phyloP scores from a whole-genome alignment of 345 rosid genomes.

The Eucalyptus tenuipes region DNA sequence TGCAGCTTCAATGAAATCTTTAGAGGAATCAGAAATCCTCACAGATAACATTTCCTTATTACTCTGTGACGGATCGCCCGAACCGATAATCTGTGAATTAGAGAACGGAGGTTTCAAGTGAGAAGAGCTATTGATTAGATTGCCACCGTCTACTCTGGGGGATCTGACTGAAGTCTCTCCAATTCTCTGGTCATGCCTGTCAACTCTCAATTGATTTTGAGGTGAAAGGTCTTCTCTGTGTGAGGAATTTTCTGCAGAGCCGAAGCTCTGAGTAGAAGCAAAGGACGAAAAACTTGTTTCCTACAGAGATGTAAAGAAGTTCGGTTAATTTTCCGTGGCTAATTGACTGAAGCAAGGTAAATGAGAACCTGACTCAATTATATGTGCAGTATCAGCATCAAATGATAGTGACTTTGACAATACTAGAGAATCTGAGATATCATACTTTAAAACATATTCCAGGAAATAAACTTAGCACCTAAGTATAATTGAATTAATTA shows the following conservation, averaged over 20 bases:
- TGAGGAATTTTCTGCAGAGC: constrained; percentile 8
- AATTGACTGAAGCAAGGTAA: background rate
- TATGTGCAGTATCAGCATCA: background rate
- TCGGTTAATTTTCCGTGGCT: background rate
- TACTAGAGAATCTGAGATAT: background rate
- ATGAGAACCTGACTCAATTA: background rate
- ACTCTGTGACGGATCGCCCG: constrained; percentile 4
- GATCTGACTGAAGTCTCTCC: constrained; percentile 6
- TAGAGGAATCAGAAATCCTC: constrained; percentile 19
- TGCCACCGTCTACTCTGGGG: background rate
- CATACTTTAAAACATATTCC: background rate
- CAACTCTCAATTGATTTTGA: background rate
- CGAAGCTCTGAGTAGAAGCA: constrained; percentile 22
- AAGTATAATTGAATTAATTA: background rate
- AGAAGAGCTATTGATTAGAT: background rate
- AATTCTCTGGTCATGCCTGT: background rate
- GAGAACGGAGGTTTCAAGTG: constrained; percentile 11
- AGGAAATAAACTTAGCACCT: background rate
- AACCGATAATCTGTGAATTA: constrained; percentile 2
- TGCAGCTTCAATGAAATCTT: constrained; percentile 31
- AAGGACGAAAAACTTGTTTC: constrained; percentile 13
- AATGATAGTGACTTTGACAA: background rate
- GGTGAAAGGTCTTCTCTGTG: background rate
- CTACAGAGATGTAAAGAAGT: background rate
- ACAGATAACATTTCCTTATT: background rate